phyloP scores from a whole-genome alignment of 331 rosid species.

The Malus hybrid region DNA sequence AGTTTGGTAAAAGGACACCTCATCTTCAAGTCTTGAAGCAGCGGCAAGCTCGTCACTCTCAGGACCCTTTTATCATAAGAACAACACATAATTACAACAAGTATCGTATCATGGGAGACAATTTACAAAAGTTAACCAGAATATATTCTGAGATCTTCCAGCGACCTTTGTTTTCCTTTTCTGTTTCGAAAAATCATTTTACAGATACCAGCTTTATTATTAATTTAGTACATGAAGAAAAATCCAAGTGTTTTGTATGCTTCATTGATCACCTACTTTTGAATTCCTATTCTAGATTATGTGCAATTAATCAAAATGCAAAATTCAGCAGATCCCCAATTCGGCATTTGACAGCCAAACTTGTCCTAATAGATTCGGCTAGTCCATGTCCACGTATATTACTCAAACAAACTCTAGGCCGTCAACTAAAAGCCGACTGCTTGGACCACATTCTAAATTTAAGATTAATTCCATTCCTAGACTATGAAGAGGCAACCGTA shows the following conservation, averaged over 20 bases:
- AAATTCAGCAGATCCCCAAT: background rate
- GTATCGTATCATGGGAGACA: conserved; percentile 2
- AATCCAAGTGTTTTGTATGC: background rate
- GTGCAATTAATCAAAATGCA: background rate
- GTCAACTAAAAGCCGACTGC: background rate
- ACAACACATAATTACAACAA: conserved; percentile 8
- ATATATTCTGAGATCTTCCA: background rate
- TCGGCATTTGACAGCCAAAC: background rate
- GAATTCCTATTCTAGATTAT: background rate
- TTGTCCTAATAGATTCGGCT: background rate
- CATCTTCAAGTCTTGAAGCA: conserved; percentile 90
- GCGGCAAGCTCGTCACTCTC: conserved; percentile 92
- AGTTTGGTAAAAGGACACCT: conserved; percentile 86
- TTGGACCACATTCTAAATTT: background rate
- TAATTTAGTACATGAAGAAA: background rate
- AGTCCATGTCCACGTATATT: background rate
- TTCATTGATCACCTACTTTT: background rate
- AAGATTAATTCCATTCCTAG: background rate
- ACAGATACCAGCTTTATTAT: background rate
- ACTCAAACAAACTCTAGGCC: background rate
- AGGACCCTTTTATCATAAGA: conserved; percentile 50
- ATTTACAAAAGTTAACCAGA: background rate
- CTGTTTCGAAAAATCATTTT: background rate
- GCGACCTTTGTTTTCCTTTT: background rate
- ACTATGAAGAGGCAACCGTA: background rate